Percentiles rank a stretch among this genome's conserved stretches.
Evolutionary conservation across 202 grass and related monocot species (phyloP).

Genomic region (Schoenoplectus triqueter): DNA sequence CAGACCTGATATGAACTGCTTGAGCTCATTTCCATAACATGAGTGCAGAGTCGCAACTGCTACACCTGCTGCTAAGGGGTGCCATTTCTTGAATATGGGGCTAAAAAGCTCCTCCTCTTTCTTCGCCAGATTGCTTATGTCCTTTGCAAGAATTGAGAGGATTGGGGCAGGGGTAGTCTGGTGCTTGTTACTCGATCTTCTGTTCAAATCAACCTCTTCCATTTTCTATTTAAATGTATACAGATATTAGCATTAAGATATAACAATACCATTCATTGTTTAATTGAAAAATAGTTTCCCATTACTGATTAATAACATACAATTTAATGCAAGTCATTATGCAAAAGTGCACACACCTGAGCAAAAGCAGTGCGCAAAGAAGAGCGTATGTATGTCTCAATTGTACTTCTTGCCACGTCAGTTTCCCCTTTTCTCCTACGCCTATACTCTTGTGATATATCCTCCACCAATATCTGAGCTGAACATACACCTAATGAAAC

Average conservation of each 20-base stretch:
- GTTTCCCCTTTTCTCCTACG: conserved; percentile 70
- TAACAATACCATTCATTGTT: conserved; percentile 35
- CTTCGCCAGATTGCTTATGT: conserved; percentile 76
- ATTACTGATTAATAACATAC: conserved; percentile 15
- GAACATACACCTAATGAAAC: conserved; percentile 84
- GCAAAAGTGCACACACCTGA: conserved; percentile 58
- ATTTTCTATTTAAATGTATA: conserved; percentile 70
- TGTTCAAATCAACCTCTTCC: conserved; percentile 88
- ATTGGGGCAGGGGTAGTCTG: conserved; percentile 58
- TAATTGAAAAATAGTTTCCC: conserved; percentile 1
- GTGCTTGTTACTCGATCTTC: conserved; percentile 56
- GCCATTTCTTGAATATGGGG: conserved; percentile 88
- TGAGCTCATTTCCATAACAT: conserved; percentile 90
- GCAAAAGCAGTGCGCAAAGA: conserved; percentile 91
- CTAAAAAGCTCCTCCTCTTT: conserved; percentile 95
- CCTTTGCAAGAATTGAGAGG: conserved; percentile 89
- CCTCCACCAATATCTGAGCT: conserved; percentile 86
- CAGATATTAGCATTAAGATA: conserved; percentile 28
- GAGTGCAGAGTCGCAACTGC: conserved; percentile 98
- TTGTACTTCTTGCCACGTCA: conserved; percentile 70
- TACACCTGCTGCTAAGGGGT: conserved; percentile 94
- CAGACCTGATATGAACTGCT: conserved; percentile 83
- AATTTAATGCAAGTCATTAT: conserved; percentile 17
- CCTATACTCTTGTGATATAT: conserved; percentile 86
- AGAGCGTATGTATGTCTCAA: conserved; percentile 91